Conservation (phyloP, 2,329 filamentous ascomycete genomes). For the Canariomyces notabilis region DNA sequence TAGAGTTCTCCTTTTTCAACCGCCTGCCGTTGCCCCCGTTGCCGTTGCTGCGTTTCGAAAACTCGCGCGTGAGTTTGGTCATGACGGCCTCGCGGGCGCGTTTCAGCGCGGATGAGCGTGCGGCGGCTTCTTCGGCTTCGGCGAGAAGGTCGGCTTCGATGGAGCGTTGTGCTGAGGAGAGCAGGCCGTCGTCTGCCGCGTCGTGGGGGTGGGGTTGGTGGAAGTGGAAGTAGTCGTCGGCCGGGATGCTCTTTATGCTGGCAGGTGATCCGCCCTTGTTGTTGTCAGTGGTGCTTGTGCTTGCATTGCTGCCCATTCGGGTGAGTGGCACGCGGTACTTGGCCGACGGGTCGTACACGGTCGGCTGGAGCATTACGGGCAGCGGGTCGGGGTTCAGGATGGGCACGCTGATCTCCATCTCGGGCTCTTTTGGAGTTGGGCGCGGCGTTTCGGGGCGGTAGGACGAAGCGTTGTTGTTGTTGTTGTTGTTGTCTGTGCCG, state of each 20-base stretch:
- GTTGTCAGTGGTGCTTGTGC: background rate
- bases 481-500: slow-evolving; percentile 28
- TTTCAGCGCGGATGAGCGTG: slow-evolving; percentile 50
- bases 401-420: slow-evolving; percentile 43
- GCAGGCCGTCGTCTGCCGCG: slow-evolving; percentile 43
- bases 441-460: slow-evolving; percentile 19
- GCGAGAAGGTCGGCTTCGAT: slow-evolving; percentile 52
- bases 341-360: slow-evolving; percentile 47
- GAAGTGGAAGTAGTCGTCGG: no score
- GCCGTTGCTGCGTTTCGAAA: slow-evolving; percentile 22
- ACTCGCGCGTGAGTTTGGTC: slow-evolving; percentile 53
- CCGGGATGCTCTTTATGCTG: no score
- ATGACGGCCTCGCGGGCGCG: slow-evolving; percentile 58
- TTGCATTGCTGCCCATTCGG: background rate
- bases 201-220: no score
- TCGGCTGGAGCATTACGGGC: slow-evolving; percentile 51
- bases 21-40: slow-evolving; percentile 21
- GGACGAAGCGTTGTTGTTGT: slow-evolving; percentile 24
- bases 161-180: slow-evolving; percentile 55
- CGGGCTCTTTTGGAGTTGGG: slow-evolving; percentile 8
- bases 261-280: no score
- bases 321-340: slow-evolving; percentile 15
- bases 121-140: slow-evolving; percentile 53
- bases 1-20: no score
- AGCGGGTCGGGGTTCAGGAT: slow-evolving; percentile 45